A percentile compares a stretch with the other conserved stretches of the same genome.
These are phyloP conservation scores for Xylaria scruposa DNA, from an alignment of 495 filamentous ascomycete genomes.

Conservation along the genomic window DNA sequence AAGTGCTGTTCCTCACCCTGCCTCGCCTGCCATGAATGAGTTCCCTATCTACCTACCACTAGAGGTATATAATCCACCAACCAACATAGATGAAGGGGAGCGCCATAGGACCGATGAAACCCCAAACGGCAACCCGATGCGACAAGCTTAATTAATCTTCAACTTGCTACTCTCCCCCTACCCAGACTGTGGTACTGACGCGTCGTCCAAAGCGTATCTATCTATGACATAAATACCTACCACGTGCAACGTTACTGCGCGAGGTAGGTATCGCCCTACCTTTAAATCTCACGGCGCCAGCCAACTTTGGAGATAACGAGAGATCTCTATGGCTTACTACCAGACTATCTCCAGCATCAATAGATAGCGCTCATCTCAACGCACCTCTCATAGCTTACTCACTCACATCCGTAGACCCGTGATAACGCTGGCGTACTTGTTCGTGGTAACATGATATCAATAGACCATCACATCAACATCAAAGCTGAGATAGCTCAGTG, in stretches of 20 bases:
- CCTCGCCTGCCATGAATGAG: neutral
- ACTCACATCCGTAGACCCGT: neutral
- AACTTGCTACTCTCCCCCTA: neutral
- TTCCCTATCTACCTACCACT: neutral
- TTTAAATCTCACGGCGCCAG: neutral
- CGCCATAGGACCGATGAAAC: slow-evolving; percentile 17
- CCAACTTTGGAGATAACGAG: neutral
- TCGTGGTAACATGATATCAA: neutral
- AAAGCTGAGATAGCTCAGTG: neutral
- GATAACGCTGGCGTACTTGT: neutral
- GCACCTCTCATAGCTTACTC: neutral
- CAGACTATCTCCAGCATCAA: neutral
- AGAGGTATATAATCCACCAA: neutral
- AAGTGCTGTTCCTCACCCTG: neutral
- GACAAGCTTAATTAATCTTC: neutral
- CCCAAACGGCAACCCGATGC: slow-evolving; percentile 13
- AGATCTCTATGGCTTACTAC: neutral
- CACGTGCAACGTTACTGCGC: slow-evolving; percentile 22
- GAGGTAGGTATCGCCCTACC: neutral
- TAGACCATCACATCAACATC: neutral
- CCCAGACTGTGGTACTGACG: slow-evolving; percentile 1
- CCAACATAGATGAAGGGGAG: neutral
- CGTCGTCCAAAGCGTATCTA: slow-evolving; percentile 3
- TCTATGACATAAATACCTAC: slow-evolving; percentile 1
- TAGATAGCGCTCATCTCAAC: slow-evolving; percentile 3